phyloP scores from a whole-genome alignment of 257 asterid genomes.

The Rehmannia glutinosa region DNA sequence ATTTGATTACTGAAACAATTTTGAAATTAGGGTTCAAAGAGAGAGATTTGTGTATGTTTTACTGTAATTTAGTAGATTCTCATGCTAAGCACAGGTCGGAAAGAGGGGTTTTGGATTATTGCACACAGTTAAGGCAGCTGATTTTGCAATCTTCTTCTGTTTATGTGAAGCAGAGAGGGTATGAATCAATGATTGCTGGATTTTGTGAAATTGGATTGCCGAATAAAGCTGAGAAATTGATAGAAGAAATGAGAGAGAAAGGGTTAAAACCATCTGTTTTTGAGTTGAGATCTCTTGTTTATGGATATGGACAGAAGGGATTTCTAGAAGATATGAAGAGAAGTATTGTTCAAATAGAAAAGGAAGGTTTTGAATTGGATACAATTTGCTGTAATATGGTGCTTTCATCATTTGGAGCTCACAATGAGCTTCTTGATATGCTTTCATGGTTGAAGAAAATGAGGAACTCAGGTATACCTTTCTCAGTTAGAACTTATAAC shows the following conservation, averaged over 20 bases:
- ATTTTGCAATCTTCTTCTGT: slow-evolving; percentile 43
- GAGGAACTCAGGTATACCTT: slow-evolving; percentile 37
- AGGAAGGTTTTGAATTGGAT: slow-evolving; percentile 60
- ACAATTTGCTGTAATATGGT: slow-evolving; percentile 78
- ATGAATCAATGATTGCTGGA: slow-evolving; percentile 55
- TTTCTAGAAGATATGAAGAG: slow-evolving; percentile 72
- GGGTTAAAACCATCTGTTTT: slow-evolving; percentile 58
- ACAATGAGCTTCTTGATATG: slow-evolving; percentile 50
- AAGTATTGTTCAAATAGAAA: slow-evolving; percentile 38
- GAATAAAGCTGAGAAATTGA: slow-evolving; percentile 51
- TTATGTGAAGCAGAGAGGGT: slow-evolving; percentile 57
- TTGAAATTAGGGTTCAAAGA: slow-evolving; percentile 40
- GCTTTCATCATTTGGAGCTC: slow-evolving; percentile 70
- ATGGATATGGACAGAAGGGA: slow-evolving; percentile 77
- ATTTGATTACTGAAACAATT: slow-evolving; percentile 42
- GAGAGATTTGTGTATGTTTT: slow-evolving; percentile 58
- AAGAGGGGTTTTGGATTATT: slow-evolving; percentile 41
- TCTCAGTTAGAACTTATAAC: slow-evolving; percentile 67
- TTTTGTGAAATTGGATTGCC: slow-evolving; percentile 65
- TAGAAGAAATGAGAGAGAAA: slow-evolving; percentile 56
- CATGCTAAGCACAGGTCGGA: slow-evolving; percentile 47
- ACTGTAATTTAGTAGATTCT: slow-evolving; percentile 53
- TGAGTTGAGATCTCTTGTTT: slow-evolving; percentile 51
- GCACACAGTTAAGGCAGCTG: slow-evolving; percentile 36
- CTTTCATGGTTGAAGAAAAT: slow-evolving; percentile 54